phyloP scores from a whole-genome alignment of 176 grass and related monocot species.

The Avena atlantica region DNA sequence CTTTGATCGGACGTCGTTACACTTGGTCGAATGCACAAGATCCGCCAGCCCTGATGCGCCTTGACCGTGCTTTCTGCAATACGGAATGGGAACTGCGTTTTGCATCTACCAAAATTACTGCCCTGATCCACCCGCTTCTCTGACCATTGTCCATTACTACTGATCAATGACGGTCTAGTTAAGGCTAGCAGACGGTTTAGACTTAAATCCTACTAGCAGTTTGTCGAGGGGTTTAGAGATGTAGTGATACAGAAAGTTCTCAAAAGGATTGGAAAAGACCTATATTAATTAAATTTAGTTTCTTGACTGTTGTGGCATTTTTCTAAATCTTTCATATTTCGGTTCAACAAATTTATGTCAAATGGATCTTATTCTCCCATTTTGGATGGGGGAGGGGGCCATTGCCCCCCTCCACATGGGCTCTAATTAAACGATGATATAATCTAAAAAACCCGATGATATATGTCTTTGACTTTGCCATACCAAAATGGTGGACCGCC shows the following conservation, averaged over 20 bases:
- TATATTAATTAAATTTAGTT: too few species aligned
- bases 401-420: too few species aligned
- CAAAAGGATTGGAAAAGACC: too few species aligned
- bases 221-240: neutral
- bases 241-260: neutral
- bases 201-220: neutral
- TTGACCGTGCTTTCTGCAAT: neutral
- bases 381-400: too few species aligned
- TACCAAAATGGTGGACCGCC: too few species aligned
- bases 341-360: too few species aligned
- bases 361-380: too few species aligned
- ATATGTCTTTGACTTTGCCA: too few species aligned
- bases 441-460: too few species aligned
- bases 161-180: neutral
- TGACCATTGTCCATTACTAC: neutral
- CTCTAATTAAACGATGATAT: too few species aligned
- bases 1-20: neutral
- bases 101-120: neutral
- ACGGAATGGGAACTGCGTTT: neutral
- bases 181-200: neutral
- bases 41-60: neutral
- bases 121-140: neutral
- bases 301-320: too few species aligned
- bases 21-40: neutral
- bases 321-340: too few species aligned